A percentile compares a stretch with the other conserved stretches of the same genome.
Evolutionary conservation across 179 eudicot genomes (phyloP).

Genomic region (Spergularia azorica): DNA sequence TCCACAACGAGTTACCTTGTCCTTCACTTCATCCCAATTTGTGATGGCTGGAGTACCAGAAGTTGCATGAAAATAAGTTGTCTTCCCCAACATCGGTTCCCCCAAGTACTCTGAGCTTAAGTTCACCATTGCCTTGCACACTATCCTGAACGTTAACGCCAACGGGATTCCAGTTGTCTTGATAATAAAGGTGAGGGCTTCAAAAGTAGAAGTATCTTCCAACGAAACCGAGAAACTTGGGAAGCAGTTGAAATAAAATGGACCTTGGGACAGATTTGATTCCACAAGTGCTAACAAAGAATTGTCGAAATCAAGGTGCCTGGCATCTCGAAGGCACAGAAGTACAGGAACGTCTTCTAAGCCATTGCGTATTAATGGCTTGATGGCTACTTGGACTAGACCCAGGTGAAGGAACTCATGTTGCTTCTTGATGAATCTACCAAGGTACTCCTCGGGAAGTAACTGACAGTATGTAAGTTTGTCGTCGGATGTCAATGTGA

Average conservation of each 20-base stretch:
- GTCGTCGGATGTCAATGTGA: not conserved
- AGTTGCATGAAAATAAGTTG: conserved; percentile 5
- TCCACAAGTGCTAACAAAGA: conserved; percentile 31
- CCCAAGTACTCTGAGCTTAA: conserved; percentile 23
- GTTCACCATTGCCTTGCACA: conserved; percentile 32
- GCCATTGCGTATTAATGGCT: conserved; percentile 33
- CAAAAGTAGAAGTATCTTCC: not conserved
- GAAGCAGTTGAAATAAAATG: conserved; percentile 28
- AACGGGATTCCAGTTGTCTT: conserved; percentile 20
- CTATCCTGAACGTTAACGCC: conserved; percentile 25
- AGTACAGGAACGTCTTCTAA: conserved; percentile 20
- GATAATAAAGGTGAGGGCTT: conserved; percentile 13
- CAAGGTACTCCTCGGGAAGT: not conserved
- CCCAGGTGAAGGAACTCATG: conserved; percentile 30
- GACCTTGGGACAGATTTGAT: conserved; percentile 26
- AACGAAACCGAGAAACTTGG: conserved; percentile 25
- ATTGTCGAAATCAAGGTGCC: conserved; percentile 15
- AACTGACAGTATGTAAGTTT: not conserved
- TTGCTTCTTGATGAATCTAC: conserved; percentile 7
- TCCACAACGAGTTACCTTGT: not conserved
- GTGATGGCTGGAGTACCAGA: not conserved
- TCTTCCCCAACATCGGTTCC: conserved; percentile 19
- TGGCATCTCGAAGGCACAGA: conserved; percentile 30
- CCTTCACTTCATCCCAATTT: conserved; percentile 20
- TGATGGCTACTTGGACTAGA: conserved; percentile 32